phyloP scores from a whole-genome alignment of 371 early-diverging fungal genomes.

The Synchytrium microbalum region DNA sequence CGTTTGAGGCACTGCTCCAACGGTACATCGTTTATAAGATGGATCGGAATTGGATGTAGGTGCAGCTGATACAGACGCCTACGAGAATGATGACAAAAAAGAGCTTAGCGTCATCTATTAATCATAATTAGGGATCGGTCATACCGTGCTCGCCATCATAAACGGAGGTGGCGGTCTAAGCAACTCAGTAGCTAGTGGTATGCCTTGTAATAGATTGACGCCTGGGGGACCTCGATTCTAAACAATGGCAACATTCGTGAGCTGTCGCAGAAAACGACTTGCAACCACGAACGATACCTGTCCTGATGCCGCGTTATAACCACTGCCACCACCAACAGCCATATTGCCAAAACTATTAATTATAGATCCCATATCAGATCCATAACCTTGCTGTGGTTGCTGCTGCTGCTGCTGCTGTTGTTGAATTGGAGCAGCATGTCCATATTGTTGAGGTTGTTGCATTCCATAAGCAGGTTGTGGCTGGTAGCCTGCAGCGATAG shows the following conservation, averaged over 20 bases:
- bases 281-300: neutral
- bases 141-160: neutral
- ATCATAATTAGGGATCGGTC: too few relatives aligned
- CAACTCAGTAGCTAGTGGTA: neutral
- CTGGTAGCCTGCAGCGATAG: too few relatives aligned
- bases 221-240: neutral
- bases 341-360: neutral
- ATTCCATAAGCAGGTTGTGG: neutral
- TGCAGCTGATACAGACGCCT: slow-evolving; percentile 30
- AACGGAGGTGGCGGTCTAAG: neutral
- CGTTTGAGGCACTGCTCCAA: slow-evolving; percentile 81
- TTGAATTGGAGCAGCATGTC: neutral
- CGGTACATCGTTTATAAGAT: slow-evolving; percentile 75
- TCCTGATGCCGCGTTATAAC: neutral
- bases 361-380: neutral
- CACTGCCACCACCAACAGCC: neutral
- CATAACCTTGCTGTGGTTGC: neutral
- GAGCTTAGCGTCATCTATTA: too few relatives aligned
- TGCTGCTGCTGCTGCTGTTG: slow-evolving; percentile 1
- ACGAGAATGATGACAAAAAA: slow-evolving; percentile 3
- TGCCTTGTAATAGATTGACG: neutral
- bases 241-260: neutral
- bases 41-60: slow-evolving; percentile 55
- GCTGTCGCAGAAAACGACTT: neutral
- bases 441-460: neutral